Conservation (phyloP, 2,329 filamentous ascomycete genomes). For the Mariannaea sp. region DNA sequence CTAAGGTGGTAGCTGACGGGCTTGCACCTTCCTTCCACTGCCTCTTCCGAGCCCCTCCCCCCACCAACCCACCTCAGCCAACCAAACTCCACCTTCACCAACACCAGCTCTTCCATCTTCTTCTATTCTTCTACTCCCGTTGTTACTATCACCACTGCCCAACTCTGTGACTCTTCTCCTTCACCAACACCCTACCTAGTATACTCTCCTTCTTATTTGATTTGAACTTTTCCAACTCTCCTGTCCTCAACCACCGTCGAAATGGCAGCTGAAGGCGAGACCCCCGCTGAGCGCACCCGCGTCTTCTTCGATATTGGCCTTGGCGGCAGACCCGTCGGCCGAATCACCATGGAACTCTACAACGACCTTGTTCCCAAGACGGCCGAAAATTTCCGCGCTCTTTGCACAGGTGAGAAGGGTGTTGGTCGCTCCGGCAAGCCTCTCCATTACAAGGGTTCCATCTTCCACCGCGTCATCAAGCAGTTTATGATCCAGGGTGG, state of each 20-base stretch:
- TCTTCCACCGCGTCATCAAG: slow-evolving; percentile 97
- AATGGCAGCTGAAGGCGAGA: slow-evolving; percentile 50
- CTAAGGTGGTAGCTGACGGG: no score
- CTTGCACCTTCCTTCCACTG: not conserved
- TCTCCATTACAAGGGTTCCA: slow-evolving; percentile 89
- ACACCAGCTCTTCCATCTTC: slow-evolving; percentile 8
- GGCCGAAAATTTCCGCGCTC: slow-evolving; percentile 91
- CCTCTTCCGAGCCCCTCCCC: not conserved
- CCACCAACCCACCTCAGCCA: slow-evolving; percentile 8
- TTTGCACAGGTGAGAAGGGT: slow-evolving; percentile 96
- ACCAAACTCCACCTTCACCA: slow-evolving; percentile 11
- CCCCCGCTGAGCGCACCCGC: slow-evolving; percentile 67
- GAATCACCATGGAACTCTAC: slow-evolving; percentile 85
- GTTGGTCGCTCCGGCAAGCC: slow-evolving; percentile 79
- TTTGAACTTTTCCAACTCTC: no score
- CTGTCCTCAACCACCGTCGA: slow-evolving; percentile 13
- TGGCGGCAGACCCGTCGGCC: slow-evolving; percentile 72
- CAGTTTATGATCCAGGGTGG: slow-evolving; percentile 95
- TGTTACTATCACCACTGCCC: not conserved
- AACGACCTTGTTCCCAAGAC: slow-evolving; percentile 85
- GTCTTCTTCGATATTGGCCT: slow-evolving; percentile 95
- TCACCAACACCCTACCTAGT: not conserved
- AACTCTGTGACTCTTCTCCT: not conserved
- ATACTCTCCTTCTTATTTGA: no score
- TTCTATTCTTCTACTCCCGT: slow-evolving; percentile 4